phyloP scores from a whole-genome alignment of 1,284 basidiomycete species.

The Pseudozyma sp. region DNA sequence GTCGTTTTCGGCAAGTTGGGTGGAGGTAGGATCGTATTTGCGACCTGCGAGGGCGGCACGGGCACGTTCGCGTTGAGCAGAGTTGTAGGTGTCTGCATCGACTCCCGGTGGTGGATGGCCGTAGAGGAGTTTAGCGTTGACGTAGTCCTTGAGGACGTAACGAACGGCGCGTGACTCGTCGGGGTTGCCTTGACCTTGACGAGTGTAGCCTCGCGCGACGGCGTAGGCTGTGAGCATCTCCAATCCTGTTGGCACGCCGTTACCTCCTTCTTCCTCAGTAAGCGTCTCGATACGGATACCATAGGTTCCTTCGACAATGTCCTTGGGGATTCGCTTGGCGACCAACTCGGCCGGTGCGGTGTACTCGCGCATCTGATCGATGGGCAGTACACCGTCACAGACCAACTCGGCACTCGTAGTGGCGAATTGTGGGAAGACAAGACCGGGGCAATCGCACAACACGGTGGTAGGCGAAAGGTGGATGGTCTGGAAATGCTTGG shows the following conservation, averaged over 20 bases:
- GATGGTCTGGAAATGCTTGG: constrained; percentile 99
- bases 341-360: constrained; percentile 87
- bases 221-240: constrained; percentile 90
- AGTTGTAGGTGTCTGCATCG: constrained; percentile 81
- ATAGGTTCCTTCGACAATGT: constrained; percentile 89
- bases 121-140: constrained; percentile 91
- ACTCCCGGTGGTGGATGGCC: constrained; percentile 81
- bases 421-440: constrained; percentile 95
- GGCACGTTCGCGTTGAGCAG: constrained; percentile 76
- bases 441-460: constrained; percentile 98
- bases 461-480: constrained; percentile 86
- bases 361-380: constrained; percentile 96
- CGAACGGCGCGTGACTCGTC: constrained; percentile 95
- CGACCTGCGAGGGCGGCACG: constrained; percentile 70
- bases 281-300: constrained; percentile 82
- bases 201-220: constrained; percentile 81
- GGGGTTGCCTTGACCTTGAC: constrained; percentile 94
- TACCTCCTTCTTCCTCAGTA: constrained; percentile 84
- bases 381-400: constrained; percentile 95
- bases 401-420: constrained; percentile 83
- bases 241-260: constrained; percentile 81
- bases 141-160: constrained; percentile 96
- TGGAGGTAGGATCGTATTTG: constrained; percentile 32
- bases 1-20: constrained; percentile 34
- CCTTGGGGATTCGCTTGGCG: constrained; percentile 82